phyloP scores from a whole-genome alignment of 2,329 filamentous ascomycete species.

The Trichoderma polysporum region DNA sequence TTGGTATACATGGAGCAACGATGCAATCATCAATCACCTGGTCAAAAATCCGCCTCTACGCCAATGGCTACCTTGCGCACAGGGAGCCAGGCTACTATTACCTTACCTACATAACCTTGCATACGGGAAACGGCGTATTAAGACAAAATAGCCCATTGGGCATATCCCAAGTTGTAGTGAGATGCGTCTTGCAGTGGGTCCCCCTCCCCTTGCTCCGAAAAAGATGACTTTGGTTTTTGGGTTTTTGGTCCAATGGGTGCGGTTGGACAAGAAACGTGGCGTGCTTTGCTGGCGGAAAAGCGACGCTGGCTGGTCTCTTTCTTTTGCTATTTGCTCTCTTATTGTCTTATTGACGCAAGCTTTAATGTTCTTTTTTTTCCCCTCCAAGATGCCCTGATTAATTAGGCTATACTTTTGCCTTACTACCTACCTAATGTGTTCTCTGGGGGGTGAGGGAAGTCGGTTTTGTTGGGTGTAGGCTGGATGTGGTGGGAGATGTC shows the following conservation, averaged over 20 bases:
- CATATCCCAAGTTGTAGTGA: not conserved
- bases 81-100: not conserved
- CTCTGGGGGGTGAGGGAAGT: not conserved
- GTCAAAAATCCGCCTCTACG: not conserved
- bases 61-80: not conserved
- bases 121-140: not conserved
- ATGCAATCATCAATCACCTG: not conserved
- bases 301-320: not conserved
- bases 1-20: not conserved
- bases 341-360: not conserved
- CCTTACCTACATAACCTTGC: not conserved
- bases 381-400: not conserved
- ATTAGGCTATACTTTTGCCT: constrained; percentile 9
- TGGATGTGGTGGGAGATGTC: not conserved
- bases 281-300: not conserved
- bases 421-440: not conserved
- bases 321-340: not conserved
- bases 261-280: constrained; percentile 19
- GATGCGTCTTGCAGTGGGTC: not conserved
- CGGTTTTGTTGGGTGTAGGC: not conserved
- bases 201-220: not conserved
- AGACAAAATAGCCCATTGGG: not conserved
- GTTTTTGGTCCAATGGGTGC: constrained; percentile 15
- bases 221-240: not conserved
- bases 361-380: not conserved